Conservation (phyloP, 2,329 filamentous ascomycete species). For the Diaporthe nobilis region DNA sequence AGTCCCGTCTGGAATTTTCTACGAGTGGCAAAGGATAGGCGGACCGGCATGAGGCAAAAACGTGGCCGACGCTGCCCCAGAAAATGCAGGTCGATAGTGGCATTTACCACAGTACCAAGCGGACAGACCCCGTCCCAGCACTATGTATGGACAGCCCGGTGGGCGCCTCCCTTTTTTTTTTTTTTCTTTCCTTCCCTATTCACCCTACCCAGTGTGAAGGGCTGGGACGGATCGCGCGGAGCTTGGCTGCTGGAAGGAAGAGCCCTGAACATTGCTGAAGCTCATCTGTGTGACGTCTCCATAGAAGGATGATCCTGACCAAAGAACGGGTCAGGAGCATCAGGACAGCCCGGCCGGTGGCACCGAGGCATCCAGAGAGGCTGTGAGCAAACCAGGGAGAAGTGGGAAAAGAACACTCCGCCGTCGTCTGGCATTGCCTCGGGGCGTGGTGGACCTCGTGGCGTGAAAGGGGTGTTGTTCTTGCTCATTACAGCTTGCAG, state of each 20-base stretch:
- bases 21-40: conserved; percentile 4
- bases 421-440: conserved; percentile 11
- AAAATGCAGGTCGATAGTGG: conserved; percentile 16
- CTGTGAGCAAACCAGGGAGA: not conserved
- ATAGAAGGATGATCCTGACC: conserved; percentile 29
- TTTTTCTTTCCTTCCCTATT: not conserved
- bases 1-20: conserved; percentile 16
- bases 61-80: conserved; percentile 20
- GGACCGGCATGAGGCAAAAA: conserved; percentile 31
- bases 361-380: conserved; percentile 26
- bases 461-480: conserved; percentile 13
- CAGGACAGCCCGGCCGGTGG: conserved; percentile 25
- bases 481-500: conserved; percentile 1
- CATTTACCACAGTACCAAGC: not conserved
- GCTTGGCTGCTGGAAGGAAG: conserved; percentile 7
- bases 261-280: not conserved
- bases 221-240: conserved; percentile 11
- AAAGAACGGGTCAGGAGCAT: conserved; percentile 8
- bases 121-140: conserved; percentile 15
- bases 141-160: not conserved
- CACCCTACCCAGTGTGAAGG: conserved; percentile 8
- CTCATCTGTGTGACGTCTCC: conserved; percentile 4
- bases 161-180: not conserved
- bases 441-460: conserved; percentile 8
- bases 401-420: not conserved